These are phyloP conservation scores for Trifolium fragiferum DNA, from an alignment of 306 rosid species.

Conservation along the genomic window DNA sequence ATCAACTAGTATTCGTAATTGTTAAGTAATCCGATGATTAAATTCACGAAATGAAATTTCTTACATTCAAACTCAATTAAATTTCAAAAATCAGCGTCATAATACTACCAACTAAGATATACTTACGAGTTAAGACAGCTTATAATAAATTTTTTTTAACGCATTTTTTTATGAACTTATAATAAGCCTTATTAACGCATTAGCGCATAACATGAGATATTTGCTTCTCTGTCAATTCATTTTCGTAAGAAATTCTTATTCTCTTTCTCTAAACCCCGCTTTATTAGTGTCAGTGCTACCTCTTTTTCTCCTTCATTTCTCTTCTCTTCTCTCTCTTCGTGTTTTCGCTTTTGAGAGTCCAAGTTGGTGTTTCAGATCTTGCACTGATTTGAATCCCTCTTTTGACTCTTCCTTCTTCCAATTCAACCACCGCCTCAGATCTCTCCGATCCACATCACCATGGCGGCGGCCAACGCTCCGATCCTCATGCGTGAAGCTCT, in stretches of 20 bases:
- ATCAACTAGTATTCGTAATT: not conserved
- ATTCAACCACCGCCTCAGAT: constrained; percentile 53
- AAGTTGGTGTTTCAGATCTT: no score
- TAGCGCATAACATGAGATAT: constrained; percentile 18
- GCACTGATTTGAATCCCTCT: not conserved
- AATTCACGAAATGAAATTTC: no score
- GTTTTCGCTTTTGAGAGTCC: no score
- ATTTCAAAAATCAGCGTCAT: no score
- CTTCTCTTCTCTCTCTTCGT: constrained; percentile 35
- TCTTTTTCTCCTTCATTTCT: constrained; percentile 16
- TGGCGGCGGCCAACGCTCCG: constrained; percentile 99
- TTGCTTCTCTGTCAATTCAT: constrained; percentile 40
- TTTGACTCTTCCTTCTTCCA: constrained; percentile 41
- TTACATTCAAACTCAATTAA: no score
- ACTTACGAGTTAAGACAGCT: no score
- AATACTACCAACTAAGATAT: no score
- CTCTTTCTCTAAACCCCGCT: constrained; percentile 42
- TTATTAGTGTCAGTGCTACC: constrained; percentile 44
- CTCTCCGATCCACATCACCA: constrained; percentile 56
- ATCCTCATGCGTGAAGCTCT: constrained; percentile 94
- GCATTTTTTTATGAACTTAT: no score
- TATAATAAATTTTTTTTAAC: no score
- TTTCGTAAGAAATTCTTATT: constrained; percentile 45
- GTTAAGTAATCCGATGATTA: no score
- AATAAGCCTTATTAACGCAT: no score